A percentile compares a stretch with the other conserved stretches of the same genome.
Evolutionary conservation across 2,329 filamentous ascomycete species (phyloP).

Genomic region (Colletotrichum liriopes): DNA sequence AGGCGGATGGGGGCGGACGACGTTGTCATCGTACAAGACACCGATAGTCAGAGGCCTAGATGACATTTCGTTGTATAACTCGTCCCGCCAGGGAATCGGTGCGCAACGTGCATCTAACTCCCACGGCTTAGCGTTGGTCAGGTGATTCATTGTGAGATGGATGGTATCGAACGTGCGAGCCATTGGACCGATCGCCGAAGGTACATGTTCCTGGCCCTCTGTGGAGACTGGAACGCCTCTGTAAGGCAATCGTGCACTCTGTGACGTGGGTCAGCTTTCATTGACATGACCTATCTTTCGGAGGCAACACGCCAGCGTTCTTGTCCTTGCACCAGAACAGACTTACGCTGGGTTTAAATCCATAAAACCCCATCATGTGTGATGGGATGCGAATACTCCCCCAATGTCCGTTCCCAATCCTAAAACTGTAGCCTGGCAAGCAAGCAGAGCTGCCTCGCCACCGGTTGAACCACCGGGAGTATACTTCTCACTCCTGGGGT

Average conservation of each 20-base stretch:
- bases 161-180: slow-evolving; percentile 62
- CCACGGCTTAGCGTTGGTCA: slow-evolving; percentile 67
- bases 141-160: slow-evolving; percentile 61
- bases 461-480: slow-evolving; percentile 77
- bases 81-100: slow-evolving; percentile 69
- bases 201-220: slow-evolving; percentile 76
- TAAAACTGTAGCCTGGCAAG: slow-evolving; percentile 57
- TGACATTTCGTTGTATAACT: slow-evolving; percentile 57
- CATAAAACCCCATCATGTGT: slow-evolving; percentile 53
- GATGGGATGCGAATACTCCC: slow-evolving; percentile 58
- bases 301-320: slow-evolving; percentile 19
- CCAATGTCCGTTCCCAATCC: slow-evolving; percentile 61
- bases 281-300: too few species aligned
- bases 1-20: slow-evolving; percentile 70
- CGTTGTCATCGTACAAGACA: slow-evolving; percentile 66
- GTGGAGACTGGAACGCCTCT: slow-evolving; percentile 72
- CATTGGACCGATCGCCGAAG: slow-evolving; percentile 75
- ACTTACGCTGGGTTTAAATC: slow-evolving; percentile 48
- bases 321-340: too few species aligned
- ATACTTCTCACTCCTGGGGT: slow-evolving; percentile 72
- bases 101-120: slow-evolving; percentile 66
- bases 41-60: slow-evolving; percentile 65
- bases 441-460: slow-evolving; percentile 63
- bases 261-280: fast-evolving
- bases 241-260: slow-evolving; percentile 73